Evolutionary conservation across 331 rosid species (phyloP).

Genomic region (Erythrophleum ivorense): DNA sequence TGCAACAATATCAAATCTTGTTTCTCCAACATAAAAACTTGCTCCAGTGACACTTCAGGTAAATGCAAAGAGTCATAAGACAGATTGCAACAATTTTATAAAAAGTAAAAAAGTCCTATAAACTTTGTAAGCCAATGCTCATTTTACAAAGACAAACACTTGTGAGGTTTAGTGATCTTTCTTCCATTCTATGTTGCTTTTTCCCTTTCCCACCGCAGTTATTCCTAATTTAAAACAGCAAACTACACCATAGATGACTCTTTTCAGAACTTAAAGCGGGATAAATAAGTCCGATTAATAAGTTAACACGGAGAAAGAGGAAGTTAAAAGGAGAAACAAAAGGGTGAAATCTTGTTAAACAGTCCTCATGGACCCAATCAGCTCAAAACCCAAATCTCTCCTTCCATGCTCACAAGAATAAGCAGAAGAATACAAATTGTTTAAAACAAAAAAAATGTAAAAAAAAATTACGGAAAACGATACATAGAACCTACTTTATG

Average conservation of each 20-base stretch:
- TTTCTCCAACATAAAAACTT: background rate
- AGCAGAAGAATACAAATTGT: background rate
- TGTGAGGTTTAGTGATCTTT: background rate
- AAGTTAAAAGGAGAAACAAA: background rate
- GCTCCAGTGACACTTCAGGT: background rate
- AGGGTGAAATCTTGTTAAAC: background rate
- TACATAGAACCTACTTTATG: constrained; percentile 34
- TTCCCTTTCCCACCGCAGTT: background rate
- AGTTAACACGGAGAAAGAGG: background rate
- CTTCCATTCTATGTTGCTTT: background rate
- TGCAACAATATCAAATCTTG: background rate
- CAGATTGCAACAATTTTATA: background rate
- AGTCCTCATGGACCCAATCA: background rate
- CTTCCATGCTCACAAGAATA: background rate
- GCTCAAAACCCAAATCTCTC: background rate
- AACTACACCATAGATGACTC: background rate
- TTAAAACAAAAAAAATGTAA: background rate
- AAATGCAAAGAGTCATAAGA: background rate
- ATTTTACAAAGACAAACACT: background rate
- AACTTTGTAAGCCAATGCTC: background rate
- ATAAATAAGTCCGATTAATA: background rate
- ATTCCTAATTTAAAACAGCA: background rate
- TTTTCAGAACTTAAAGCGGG: background rate
- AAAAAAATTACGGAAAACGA: background rate
- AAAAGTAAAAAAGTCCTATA: background rate